Evolutionary conservation across 306 rosid genomes (phyloP), one percentile per base, ranked within the genome.

Genomic region (Trifolium subterraneum): DNA sequence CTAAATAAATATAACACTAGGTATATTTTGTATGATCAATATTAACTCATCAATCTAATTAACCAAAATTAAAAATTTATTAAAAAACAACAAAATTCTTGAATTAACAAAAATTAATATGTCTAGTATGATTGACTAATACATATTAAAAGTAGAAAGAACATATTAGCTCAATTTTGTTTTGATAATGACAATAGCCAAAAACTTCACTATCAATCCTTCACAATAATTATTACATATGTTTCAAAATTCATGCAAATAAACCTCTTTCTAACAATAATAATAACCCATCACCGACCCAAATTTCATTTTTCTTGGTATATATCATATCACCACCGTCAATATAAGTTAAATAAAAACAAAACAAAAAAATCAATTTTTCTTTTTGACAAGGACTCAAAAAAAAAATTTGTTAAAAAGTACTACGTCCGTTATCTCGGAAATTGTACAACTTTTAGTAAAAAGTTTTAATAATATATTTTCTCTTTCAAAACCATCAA

Each of bases 241-340:
- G 25, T 15, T 20, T 18, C 7, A 9, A 70, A 5, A 5, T 62
- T 19, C 74, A 78, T 82, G 70, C 59, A 39, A n/a, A 33, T 22
- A 69, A 61, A 47, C 10, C n/a, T 39, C 42, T 74, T 47, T 60
- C 55, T 45, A 25, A 11, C 23, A 48, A 25, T 1, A 65, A 61
- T n/a, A 16, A 70, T 33, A 74, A 75, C 71, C 35, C 71, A 66
- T 38, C 76, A 67, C 78, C 77, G 42, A 54, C 78, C 35, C 2
- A 44, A 44, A 38, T 41, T 15, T 23, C 15, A 66, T 42, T 64
- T 50, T 71, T 11, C 10, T 33, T 18, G 18, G 16, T 33, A 10
- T 64, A 14, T 7, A 35, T 70, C 77, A 81, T 55, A 42, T 83
- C 73, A 75, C 62, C 68, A 70, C 65, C 74, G 33, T 31, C 79